Conservation (phyloP, 768 basidiomycete species). For the Hemileccinum impolitum region DNA sequence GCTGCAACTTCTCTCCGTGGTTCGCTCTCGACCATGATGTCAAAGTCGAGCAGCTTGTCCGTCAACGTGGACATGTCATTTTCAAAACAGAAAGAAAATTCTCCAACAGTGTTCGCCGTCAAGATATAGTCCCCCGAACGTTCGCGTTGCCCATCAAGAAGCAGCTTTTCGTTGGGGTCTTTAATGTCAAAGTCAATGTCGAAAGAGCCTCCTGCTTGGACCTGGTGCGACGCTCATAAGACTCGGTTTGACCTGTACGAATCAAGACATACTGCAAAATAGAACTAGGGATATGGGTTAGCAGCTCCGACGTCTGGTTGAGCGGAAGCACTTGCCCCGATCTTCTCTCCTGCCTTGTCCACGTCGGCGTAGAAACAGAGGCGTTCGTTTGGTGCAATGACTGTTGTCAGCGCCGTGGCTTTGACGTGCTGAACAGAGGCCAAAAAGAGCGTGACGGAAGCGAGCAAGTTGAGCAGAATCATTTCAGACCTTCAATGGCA, state of each 20-base stretch:
- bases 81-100: constrained; percentile 96
- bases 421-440: constrained; percentile 33
- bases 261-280: constrained; percentile 76
- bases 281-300: constrained; percentile 58
- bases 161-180: constrained; percentile 83
- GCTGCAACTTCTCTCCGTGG: constrained; percentile 87
- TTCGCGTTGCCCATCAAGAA: constrained; percentile 86
- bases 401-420: constrained; percentile 75
- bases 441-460: constrained; percentile 25
- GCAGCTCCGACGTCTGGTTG: background rate
- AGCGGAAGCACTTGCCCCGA: constrained; percentile 57
- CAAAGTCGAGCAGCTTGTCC: constrained; percentile 92
- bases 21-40: constrained; percentile 98
- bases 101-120: constrained; percentile 87
- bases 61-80: constrained; percentile 96
- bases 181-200: constrained; percentile 94
- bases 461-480: constrained; percentile 22
- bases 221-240: constrained; percentile 39
- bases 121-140: constrained; percentile 97
- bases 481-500: constrained; percentile 9
- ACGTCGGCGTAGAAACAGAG: constrained; percentile 95
- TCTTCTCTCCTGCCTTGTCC: constrained; percentile 92
- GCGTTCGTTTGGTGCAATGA: constrained; percentile 73
- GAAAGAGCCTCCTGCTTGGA: constrained; percentile 96
- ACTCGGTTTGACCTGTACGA: background rate